These are phyloP conservation scores for Naganishia friedmannii DNA, from an alignment of 768 basidiomycete genomes.

Conservation along the genomic window DNA sequence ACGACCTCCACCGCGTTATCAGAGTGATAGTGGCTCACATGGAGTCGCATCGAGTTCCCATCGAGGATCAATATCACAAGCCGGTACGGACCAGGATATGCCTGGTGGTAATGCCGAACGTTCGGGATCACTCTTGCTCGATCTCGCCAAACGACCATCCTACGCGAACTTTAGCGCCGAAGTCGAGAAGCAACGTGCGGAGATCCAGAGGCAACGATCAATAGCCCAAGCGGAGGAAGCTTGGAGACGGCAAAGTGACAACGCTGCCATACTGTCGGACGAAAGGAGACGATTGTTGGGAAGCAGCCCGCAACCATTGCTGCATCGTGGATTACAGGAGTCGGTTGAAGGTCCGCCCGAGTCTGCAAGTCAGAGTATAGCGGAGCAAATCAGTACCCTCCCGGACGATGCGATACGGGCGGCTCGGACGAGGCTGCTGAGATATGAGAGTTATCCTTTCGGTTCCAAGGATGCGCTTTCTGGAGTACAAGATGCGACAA, in stretches of 20 bases:
- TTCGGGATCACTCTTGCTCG: neutral
- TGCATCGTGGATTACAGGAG: neutral
- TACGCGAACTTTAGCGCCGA: conserved; percentile 1
- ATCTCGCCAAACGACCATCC: conserved; percentile 17
- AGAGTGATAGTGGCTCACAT: neutral
- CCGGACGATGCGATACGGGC: conserved; percentile 16
- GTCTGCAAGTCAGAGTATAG: neutral
- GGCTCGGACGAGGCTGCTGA: neutral
- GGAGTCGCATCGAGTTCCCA: neutral
- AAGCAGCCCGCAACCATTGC: neutral
- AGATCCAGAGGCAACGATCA: conserved; percentile 2
- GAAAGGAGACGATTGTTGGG: conserved; percentile 12
- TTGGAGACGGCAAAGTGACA: conserved; percentile 14
- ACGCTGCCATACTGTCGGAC: neutral
- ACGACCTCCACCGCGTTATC: neutral
- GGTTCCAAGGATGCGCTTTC: conserved; percentile 7
- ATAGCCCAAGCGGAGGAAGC: conserved; percentile 3
- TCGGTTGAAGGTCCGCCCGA: neutral
- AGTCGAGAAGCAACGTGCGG: neutral
- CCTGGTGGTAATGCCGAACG: neutral
- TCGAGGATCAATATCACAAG: neutral
- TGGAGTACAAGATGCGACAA: neutral
- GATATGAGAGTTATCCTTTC: conserved; percentile 23
- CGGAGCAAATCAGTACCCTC: neutral
- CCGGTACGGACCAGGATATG: neutral